Evolutionary conservation across 2,329 filamentous ascomycete species (phyloP).

Genomic region (Sporothrix globosa): DNA sequence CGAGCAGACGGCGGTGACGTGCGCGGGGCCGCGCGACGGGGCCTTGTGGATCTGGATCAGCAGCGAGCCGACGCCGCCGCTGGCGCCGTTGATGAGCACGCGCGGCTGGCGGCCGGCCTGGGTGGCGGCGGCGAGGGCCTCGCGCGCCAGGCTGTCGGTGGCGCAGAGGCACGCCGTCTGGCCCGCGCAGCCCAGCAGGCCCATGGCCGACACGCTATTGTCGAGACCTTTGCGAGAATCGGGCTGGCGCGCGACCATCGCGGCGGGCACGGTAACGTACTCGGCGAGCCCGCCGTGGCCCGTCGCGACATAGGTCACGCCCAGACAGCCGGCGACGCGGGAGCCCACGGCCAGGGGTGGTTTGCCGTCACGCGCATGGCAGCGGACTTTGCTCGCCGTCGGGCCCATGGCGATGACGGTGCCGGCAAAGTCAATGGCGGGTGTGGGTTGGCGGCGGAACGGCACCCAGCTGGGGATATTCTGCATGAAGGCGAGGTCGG

Average conservation of each 20-base stretch:
- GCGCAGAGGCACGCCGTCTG: slow-evolving; percentile 44
- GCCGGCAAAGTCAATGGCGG: slow-evolving; percentile 45
- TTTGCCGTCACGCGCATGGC: slow-evolving; percentile 23
- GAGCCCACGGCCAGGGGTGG: slow-evolving; percentile 37
- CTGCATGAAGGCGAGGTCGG: slow-evolving; percentile 43
- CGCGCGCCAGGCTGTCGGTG: slow-evolving; percentile 37
- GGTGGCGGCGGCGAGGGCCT: slow-evolving; percentile 38
- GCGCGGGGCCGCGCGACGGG: slow-evolving; percentile 43
- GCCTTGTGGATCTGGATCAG: slow-evolving; percentile 51
- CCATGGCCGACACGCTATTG: slow-evolving; percentile 34
- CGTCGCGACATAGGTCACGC: slow-evolving; percentile 38
- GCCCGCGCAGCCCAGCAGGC: slow-evolving; percentile 43
- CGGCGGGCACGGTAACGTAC: slow-evolving; percentile 43
- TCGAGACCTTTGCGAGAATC: neutral
- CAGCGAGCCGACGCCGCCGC: slow-evolving; percentile 55
- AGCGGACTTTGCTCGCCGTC: neutral
- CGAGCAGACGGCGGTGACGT: slow-evolving; percentile 55
- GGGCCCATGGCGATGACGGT: slow-evolving; percentile 42
- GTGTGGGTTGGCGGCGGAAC: slow-evolving; percentile 41
- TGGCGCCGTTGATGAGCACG: slow-evolving; percentile 56
- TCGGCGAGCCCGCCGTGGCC: slow-evolving; percentile 45
- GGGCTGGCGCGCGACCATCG: slow-evolving; percentile 41
- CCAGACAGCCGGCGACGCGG: slow-evolving; percentile 43
- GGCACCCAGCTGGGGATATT: slow-evolving; percentile 42
- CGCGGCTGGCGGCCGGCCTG: slow-evolving; percentile 39